These are phyloP conservation scores for Kodamaea ohmeri DNA, from an alignment of 1,139 yeast genomes.

Conservation along the genomic window DNA sequence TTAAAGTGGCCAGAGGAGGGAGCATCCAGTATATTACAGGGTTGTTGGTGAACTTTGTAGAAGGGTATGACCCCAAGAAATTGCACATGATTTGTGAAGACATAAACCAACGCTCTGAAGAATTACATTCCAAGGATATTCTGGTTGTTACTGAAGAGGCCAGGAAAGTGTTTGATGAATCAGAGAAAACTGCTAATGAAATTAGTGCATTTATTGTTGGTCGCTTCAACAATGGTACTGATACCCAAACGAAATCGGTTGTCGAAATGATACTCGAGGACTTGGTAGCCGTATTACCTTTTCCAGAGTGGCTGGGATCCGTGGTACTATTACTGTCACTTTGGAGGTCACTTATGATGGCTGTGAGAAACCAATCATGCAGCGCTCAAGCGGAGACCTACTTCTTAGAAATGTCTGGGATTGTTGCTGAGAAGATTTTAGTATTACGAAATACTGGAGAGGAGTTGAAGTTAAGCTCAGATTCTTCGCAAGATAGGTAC, in stretches of 20 bases:
- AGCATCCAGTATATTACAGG: constrained; percentile 49
- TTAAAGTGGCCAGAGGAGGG: constrained; percentile 41
- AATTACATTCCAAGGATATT: neutral
- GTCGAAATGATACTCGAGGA: constrained; percentile 58
- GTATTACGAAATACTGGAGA: constrained; percentile 21
- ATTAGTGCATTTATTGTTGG: constrained; percentile 40
- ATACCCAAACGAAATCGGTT: constrained; percentile 35
- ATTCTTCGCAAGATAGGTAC: constrained; percentile 12
- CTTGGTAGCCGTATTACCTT: constrained; percentile 42
- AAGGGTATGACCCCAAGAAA: constrained; percentile 19
- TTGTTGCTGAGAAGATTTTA: constrained; percentile 50
- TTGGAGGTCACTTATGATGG: constrained; percentile 37
- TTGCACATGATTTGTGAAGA: constrained; percentile 1
- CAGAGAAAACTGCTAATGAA: constrained; percentile 22
- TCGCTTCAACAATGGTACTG: constrained; percentile 36
- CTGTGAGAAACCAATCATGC: constrained; percentile 32
- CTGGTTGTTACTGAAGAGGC: neutral
- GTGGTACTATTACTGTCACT: constrained; percentile 47
- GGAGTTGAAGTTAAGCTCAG: constrained; percentile 15
- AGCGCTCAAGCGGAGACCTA: constrained; percentile 44
- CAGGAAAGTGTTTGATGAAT: neutral
- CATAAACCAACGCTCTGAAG: neutral
- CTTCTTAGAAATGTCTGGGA: constrained; percentile 55
- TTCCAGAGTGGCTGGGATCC: constrained; percentile 63
- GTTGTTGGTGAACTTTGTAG: constrained; percentile 45